phyloP scores from a whole-genome alignment of 495 filamentous ascomycete species.

The Neurospora sp. region DNA sequence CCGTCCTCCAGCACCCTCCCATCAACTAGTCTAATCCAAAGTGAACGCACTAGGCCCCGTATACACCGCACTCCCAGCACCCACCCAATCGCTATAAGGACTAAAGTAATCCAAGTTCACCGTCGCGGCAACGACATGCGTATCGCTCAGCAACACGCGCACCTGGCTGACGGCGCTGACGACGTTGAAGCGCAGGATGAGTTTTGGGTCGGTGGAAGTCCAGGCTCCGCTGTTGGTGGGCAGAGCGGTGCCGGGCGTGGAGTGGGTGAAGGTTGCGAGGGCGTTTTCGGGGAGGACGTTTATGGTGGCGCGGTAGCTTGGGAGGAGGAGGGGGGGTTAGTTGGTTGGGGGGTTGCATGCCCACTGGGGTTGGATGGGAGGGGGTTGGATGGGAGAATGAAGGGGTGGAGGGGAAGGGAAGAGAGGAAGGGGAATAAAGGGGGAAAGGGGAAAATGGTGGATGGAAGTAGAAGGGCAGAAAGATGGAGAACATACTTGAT shows the following conservation, averaged over 20 bases:
- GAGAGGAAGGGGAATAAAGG: not conserved
- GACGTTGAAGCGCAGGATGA: not conserved
- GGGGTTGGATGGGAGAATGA: too few species aligned
- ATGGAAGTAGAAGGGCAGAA: not conserved
- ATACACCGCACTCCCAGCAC: not conserved
- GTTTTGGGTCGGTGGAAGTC: not conserved
- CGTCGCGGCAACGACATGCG: not conserved
- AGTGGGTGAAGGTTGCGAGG: constrained; percentile 1
- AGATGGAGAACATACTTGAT: not conserved
- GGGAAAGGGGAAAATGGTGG: too few species aligned
- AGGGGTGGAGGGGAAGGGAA: not conserved
- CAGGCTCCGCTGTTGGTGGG: not conserved
- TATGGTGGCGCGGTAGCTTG: not conserved
- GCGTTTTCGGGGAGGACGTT: constrained; percentile 3
- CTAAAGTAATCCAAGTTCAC: not conserved
- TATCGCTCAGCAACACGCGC: not conserved
- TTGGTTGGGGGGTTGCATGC: too few species aligned
- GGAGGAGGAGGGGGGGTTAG: too few species aligned
- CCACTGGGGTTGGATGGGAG: too few species aligned
- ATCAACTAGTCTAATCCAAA: too few species aligned
- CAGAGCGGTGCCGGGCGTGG: not conserved
- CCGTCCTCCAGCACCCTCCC: too few species aligned
- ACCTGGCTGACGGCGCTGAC: not conserved
- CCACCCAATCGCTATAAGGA: not conserved
- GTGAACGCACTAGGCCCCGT: not conserved